Evolutionary conservation across 2,329 filamentous ascomycete genomes (phyloP).

Genomic region (Tothia fuscella): DNA sequence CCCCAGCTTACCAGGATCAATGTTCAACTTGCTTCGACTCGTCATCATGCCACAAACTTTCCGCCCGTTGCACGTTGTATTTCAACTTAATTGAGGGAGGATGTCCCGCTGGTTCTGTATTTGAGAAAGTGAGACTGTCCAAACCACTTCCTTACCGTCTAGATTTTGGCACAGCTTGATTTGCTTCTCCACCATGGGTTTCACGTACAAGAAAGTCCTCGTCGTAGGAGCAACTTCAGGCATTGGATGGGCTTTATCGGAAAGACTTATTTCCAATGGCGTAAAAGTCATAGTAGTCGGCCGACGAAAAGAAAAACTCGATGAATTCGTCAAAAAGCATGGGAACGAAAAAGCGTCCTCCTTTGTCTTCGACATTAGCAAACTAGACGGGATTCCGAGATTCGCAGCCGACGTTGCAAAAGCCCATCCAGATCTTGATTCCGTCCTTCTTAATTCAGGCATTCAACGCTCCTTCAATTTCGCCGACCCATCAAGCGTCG

Average conservation of each 20-base stretch:
- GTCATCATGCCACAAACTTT: too few species aligned
- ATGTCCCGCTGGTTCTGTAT: too few species aligned
- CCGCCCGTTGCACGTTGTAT: too few species aligned
- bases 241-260: constrained; percentile 39
- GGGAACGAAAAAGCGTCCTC: constrained; percentile 34
- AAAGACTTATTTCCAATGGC: constrained; percentile 35
- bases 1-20: too few species aligned
- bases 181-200: constrained; percentile 30
- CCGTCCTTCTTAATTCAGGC: constrained; percentile 42
- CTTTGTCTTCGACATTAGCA: constrained; percentile 38
- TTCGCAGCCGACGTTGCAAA: constrained; percentile 30
- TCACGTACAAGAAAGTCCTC: constrained; percentile 41
- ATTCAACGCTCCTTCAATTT: constrained; percentile 41
- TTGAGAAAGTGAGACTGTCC: too few species aligned
- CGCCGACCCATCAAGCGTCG: constrained; percentile 34
- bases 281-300: constrained; percentile 38
- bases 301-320: constrained; percentile 39
- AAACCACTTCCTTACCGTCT: too few species aligned
- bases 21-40: too few species aligned
- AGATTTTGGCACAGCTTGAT: too few species aligned
- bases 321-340: constrained; percentile 35
- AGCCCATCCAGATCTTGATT: constrained; percentile 39
- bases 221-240: constrained; percentile 41
- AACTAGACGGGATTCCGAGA: constrained; percentile 34
- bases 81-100: too few species aligned